Conservation (phyloP, 306 rosid species). For the Abrus pulchellus region DNA sequence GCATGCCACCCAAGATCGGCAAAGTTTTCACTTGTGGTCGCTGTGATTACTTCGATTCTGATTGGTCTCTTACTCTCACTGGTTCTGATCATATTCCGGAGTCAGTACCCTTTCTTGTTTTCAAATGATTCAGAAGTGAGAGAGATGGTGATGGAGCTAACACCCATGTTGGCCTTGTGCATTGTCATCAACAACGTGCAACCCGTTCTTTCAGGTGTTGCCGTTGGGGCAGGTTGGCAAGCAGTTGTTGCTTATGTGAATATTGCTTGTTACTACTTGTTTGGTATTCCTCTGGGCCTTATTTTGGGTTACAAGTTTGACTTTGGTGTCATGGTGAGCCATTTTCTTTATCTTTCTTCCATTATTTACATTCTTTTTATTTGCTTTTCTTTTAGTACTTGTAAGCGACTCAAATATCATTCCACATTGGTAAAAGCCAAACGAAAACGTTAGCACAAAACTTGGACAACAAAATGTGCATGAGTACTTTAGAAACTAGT, state of each 20-base stretch:
- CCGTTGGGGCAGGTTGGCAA: slow-evolving; percentile 96
- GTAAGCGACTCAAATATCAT: no score
- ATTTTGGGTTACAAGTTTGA: slow-evolving; percentile 61
- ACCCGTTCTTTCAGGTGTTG: slow-evolving; percentile 92
- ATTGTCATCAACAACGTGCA: slow-evolving; percentile 81
- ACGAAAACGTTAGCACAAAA: no score
- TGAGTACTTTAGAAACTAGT: neutral
- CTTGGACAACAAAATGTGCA: no score
- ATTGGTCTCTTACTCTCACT: slow-evolving; percentile 55
- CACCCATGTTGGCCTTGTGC: slow-evolving; percentile 74
- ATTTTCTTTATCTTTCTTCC: neutral
- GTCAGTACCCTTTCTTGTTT: slow-evolving; percentile 67
- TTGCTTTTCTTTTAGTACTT: no score
- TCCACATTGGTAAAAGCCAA: no score
- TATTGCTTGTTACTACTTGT: slow-evolving; percentile 70
- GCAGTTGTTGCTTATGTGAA: slow-evolving; percentile 75
- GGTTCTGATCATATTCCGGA: slow-evolving; percentile 52
- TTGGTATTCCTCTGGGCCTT: slow-evolving; percentile 86
- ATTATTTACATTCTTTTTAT: neutral
- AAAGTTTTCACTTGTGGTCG: slow-evolving; percentile 74
- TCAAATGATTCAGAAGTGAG: slow-evolving; percentile 62
- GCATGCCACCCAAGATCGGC: slow-evolving; percentile 90
- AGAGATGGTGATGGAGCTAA: slow-evolving; percentile 61
- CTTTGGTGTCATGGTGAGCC: slow-evolving; percentile 65
- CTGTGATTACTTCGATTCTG: slow-evolving; percentile 58